A percentile compares a stretch with the other conserved stretches of the same genome.
These are phyloP conservation scores for Tetracentron sinense DNA, from an alignment of 164 flowering plant species.

Conservation along the genomic window DNA sequence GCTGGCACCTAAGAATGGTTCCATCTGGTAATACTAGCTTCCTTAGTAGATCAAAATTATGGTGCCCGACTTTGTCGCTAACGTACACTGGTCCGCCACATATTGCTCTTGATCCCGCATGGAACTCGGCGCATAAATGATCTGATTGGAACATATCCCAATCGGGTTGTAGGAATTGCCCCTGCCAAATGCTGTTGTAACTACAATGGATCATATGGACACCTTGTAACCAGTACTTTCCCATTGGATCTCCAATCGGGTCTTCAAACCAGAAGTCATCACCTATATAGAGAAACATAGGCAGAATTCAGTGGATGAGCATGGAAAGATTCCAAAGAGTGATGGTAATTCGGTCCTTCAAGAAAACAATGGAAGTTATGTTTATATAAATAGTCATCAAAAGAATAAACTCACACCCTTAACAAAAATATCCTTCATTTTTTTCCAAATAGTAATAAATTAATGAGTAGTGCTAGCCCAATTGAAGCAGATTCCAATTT, in stretches of 20 bases:
- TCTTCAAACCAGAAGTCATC: constrained; percentile 13
- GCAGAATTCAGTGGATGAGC: constrained; percentile 2
- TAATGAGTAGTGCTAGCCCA: too few species aligned
- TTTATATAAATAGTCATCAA: too few species aligned
- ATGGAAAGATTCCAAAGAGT: too few species aligned
- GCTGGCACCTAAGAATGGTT: constrained; percentile 6
- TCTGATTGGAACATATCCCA: constrained; percentile 14
- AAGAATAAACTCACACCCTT: too few species aligned
- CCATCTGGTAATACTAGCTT: constrained; percentile 9
- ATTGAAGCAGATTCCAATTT: too few species aligned
- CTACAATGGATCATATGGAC: constrained; percentile 11
- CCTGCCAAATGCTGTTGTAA: constrained; percentile 10
- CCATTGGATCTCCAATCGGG: constrained; percentile 13
- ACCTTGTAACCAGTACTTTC: constrained; percentile 8
- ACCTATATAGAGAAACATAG: background rate
- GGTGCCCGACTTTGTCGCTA: constrained; percentile 4
- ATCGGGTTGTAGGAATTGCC: constrained; percentile 4
- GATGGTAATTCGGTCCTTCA: background rate
- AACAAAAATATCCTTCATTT: too few species aligned
- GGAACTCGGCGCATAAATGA: constrained; percentile 9
- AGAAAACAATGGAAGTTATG: background rate
- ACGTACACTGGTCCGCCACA: constrained; percentile 9
- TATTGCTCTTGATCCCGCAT: constrained; percentile 2
- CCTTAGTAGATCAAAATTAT: constrained; percentile 5
- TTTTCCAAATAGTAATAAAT: too few species aligned